phyloP scores from a whole-genome alignment of 1,284 basidiomycete species.

The Melampsora americana region DNA sequence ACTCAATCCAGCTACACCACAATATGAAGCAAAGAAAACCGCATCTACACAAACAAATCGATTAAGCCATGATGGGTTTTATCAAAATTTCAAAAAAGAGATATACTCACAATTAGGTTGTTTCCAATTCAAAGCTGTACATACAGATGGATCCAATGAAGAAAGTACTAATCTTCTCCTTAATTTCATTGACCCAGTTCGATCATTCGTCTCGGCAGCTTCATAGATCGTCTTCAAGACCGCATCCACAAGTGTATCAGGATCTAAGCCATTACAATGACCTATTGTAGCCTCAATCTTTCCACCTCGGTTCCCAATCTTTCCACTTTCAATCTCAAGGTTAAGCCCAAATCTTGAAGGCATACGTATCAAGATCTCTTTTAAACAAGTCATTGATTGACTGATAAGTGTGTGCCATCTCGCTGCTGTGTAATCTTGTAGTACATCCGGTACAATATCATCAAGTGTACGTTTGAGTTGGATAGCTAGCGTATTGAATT shows the following conservation, averaged over 20 bases:
- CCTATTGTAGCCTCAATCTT: slow-evolving; percentile 59
- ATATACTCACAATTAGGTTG: slow-evolving; percentile 73
- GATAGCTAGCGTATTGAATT: slow-evolving; percentile 29
- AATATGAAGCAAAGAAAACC: slow-evolving; percentile 87
- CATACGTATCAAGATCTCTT: slow-evolving; percentile 19
- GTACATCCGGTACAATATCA: neutral
- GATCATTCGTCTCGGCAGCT: slow-evolving; percentile 52
- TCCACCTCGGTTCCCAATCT: neutral
- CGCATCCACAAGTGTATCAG: slow-evolving; percentile 77
- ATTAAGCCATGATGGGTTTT: neutral
- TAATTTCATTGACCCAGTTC: neutral
- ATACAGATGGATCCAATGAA: slow-evolving; percentile 81
- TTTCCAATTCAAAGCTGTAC: slow-evolving; percentile 93
- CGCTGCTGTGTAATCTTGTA: slow-evolving; percentile 2
- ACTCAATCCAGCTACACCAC: slow-evolving; percentile 63
- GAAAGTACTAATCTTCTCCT: slow-evolving; percentile 67
- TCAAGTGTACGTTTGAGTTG: slow-evolving; percentile 27
- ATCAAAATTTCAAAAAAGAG: neutral
- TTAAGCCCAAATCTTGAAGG: slow-evolving; percentile 72
- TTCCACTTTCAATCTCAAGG: slow-evolving; percentile 64
- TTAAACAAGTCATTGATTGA: slow-evolving; percentile 20
- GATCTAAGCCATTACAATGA: slow-evolving; percentile 55
- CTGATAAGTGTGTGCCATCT: slow-evolving; percentile 20
- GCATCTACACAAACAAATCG: slow-evolving; percentile 60
- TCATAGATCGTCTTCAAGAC: slow-evolving; percentile 74